Base-by-base conservation (phyloP, 2,329 filamentous ascomycete genomes). In the Colletotrichum siamense region DNA sequence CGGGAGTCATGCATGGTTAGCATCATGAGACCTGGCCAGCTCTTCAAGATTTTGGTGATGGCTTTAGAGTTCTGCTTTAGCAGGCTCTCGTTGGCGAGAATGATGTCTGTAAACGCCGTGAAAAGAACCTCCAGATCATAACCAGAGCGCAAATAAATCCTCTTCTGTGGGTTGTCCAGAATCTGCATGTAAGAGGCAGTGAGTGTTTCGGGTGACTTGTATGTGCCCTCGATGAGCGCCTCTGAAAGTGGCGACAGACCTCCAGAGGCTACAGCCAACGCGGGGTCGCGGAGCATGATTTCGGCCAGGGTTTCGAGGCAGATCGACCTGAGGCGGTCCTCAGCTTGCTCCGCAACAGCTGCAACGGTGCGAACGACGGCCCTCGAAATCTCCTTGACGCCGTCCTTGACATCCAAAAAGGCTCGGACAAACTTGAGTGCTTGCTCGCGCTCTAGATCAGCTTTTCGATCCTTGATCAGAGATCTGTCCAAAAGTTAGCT, bases 401-500 rank as follows among this genome's bases (percentile, higher is more conserved):
- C 97, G 78, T 96, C 95, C 82, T 98, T 98, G 78, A 99, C 95
- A 82, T 99, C 97, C 4, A 99, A 88, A 81, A 99, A 99, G 12
- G 96, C 95, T 75, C 97, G 92, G 30, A 99, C 94, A 83, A 99
- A 98, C 83, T 99, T 99, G 81, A 99, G 88, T 15, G 97, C 97
- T 85, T 99, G 97, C 84, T 99, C 97, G 70, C 98, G 92, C 86
- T 99, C 97, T 22, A 99, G 95, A 80, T 96, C 96, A n/a, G 96
- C 95, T 84, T 98, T 99, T 82, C 95, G 94, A 83, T 99, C 97
- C 83, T 99, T 99, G 79, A 98, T 95, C 39, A 99, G 88, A 1
- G 97, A 99, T 77, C 90, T 91, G 73, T 7, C 4, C 7, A 24
- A 22, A 28, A 13, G 30, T 81, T 52, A 79, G 77, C 34, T 52